A percentile compares a stretch with the other conserved stretches of the same genome.
These are phyloP conservation scores for Alternaria sp. DNA, from an alignment of 2,329 filamentous ascomycete species.

Conservation along the genomic window DNA sequence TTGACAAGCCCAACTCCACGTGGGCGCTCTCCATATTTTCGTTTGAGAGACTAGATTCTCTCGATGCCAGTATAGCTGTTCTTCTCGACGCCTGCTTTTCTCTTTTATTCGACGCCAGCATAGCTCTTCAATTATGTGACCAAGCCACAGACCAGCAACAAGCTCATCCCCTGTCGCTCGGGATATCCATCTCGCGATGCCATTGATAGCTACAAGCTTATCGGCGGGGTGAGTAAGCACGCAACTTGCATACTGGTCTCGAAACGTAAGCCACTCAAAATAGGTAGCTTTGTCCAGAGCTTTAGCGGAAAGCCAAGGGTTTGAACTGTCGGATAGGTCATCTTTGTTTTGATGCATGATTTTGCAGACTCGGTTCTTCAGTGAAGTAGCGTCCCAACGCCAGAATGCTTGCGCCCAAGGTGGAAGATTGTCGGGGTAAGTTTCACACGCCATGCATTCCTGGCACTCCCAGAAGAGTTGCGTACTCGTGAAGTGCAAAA, in stretches of 20 bases:
- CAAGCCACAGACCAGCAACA: background rate
- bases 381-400: background rate
- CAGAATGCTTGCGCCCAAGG: background rate
- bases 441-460: background rate
- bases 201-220: background rate
- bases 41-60: too few species aligned
- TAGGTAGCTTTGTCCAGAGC: too few species aligned
- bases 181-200: background rate
- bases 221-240: background rate
- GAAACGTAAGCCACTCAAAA: background rate
- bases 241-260: background rate
- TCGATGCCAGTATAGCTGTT: too few species aligned
- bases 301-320: too few species aligned
- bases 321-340: too few species aligned
- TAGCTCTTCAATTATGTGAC: too few species aligned
- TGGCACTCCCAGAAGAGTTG: background rate
- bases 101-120: too few species aligned
- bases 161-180: background rate
- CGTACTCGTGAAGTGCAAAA: background rate
- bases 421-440: background rate
- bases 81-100: too few species aligned
- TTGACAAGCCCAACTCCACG: background rate
- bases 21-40: too few species aligned
- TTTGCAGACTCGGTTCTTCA: background rate
- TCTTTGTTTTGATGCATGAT: background rate